Evolutionary conservation across 495 filamentous ascomycete species (phyloP).

Genomic region (Penicillium argentinense): DNA sequence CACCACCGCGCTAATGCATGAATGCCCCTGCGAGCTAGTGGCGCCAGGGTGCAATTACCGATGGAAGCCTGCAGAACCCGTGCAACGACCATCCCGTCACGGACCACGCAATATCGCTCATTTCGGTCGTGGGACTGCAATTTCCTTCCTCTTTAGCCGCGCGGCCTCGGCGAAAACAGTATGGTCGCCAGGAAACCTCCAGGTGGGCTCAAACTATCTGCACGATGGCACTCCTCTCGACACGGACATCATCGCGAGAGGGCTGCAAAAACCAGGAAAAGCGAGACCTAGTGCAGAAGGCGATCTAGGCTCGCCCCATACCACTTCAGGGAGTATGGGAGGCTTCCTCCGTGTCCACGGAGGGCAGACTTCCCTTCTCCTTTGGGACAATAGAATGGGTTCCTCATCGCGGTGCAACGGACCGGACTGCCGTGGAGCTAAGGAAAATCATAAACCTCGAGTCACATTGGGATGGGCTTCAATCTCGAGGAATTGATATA

Average conservation of each 20-base stretch:
- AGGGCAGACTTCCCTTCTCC: conserved; percentile 12
- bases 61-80: conserved; percentile 14
- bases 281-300: conserved; percentile 1
- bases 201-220: background rate
- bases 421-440: conserved; percentile 12
- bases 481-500: conserved; percentile 9
- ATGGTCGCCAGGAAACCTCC: background rate
- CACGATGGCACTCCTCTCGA: background rate
- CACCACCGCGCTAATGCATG: too few relatives aligned
- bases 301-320: conserved; percentile 3
- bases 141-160: background rate
- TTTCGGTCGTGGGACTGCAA: background rate
- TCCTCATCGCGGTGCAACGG: conserved; percentile 12
- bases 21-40: background rate
- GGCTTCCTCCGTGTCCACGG: conserved; percentile 29
- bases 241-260: conserved; percentile 1
- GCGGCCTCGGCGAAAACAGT: background rate
- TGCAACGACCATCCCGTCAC: conserved; percentile 14
- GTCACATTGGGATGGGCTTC: too few relatives aligned
- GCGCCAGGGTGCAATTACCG: conserved; percentile 14
- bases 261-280: conserved; percentile 1
- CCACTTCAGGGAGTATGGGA: conserved; percentile 5
- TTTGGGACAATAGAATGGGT: conserved; percentile 9
- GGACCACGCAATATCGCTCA: conserved; percentile 8
- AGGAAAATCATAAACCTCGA: background rate